Evolutionary conservation across 768 basidiomycete genomes (phyloP), one percentile per base, ranked within the genome.

Genomic region (Mrakia hoshinonis): DNA sequence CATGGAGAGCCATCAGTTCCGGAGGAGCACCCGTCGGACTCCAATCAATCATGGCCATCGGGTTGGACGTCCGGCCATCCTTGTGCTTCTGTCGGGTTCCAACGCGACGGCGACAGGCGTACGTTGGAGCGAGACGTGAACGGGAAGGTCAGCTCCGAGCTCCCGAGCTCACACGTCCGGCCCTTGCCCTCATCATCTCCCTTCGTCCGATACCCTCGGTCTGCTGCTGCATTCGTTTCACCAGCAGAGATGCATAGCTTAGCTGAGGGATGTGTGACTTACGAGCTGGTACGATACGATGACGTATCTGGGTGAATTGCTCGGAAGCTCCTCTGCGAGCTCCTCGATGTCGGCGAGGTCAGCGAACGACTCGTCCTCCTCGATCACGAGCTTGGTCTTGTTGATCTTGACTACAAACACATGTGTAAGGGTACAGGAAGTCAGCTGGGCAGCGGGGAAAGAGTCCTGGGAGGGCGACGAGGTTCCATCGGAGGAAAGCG

Each of bases 321-420:
- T 36, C 31, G 70, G 70, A 3, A 72, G 66, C 6, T 72, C 70
- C 12, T 72, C 70, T 10, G 46, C 70, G 5, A 72, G 55, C 20
- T 72, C 70, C 34, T 72, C 70, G 39, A 72, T 26, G 22, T 65
- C 43, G 12, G 66, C 70, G 13, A 72, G 49, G 1, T 39, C 29
- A 15, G 29, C 4, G 43, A 72, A 48, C 2, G 34, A 0, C 38
- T 61, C 46, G 49, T 72, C 65, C 20, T 58, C 65, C 12, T 49
- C 70, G n/a, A 72, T 48, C 43, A 52, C 22, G 38, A 72, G 55
- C 31, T 61, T 61, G 15, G 18, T 18, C 49, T 72, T 67, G 55
- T 72, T 51, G 54, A 67, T 61, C 70, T 67, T 72, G 64, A 61
- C 70, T 72, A 38, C 2, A 29, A 15, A 2, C n/a, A 29, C 20